Evolutionary conservation across 192 early-diverging fungal species (phyloP).

Genomic region (Umbelopsis isabellina): DNA sequence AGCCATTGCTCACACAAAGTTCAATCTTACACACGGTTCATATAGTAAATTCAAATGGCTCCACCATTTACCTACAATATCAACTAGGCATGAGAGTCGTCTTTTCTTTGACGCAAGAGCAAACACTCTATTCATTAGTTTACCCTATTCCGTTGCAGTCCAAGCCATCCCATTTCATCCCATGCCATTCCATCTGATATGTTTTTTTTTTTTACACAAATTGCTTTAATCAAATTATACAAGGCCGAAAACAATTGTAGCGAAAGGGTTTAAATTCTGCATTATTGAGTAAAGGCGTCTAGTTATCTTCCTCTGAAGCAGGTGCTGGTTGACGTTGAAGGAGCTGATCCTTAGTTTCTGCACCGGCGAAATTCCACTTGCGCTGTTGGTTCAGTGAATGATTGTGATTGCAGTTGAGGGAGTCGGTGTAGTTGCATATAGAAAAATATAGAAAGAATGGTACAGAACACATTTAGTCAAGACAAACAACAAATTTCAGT

Average conservation of each 20-base stretch:
- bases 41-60: neutral
- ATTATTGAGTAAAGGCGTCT: conserved; percentile 16
- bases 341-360: conserved; percentile 40
- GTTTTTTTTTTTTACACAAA: neutral
- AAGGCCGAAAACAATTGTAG: conserved; percentile 21
- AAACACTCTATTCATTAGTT: neutral
- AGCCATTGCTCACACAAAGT: neutral
- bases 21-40: too few species aligned
- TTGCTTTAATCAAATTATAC: conserved; percentile 22
- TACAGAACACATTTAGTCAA: too few species aligned
- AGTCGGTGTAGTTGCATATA: neutral
- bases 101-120: too few species aligned
- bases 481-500: too few species aligned
- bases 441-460: too few species aligned
- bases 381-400: conserved; percentile 19
- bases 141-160: neutral
- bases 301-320: conserved; percentile 28
- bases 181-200: neutral
- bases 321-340: conserved; percentile 13
- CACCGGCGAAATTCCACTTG: conserved; percentile 44
- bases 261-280: neutral
- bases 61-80: neutral
- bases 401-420: neutral
- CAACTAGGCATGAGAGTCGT: neutral
- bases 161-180: neutral